Percentiles rank a stretch among this genome's conserved stretches.
Evolutionary conservation across 2,329 filamentous ascomycete genomes (phyloP).

Genomic region (Bipolaris gigantea): DNA sequence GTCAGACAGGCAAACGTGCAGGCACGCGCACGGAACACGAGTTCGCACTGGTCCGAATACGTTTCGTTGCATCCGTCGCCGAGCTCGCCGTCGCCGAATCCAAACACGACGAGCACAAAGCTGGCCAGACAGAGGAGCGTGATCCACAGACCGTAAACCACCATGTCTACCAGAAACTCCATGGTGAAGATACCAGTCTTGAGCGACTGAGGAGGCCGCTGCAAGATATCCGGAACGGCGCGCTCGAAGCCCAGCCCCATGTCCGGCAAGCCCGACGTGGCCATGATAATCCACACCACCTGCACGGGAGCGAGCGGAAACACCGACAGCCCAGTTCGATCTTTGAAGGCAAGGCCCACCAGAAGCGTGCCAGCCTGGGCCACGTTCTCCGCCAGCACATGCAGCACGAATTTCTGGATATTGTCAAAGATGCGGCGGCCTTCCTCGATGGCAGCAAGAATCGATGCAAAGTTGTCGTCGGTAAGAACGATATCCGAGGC

Average conservation of each 20-base stretch:
- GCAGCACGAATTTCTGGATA: conserved; percentile 48
- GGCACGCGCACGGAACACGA: conserved; percentile 59
- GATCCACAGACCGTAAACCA: conserved; percentile 42
- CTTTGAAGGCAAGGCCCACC: conserved; percentile 42
- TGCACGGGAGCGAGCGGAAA: conserved; percentile 44
- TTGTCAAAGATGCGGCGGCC: conserved; percentile 52
- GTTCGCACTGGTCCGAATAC: conserved; percentile 37
- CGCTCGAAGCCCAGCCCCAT: conserved; percentile 43
- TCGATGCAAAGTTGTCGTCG: conserved; percentile 51
- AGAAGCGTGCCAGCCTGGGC: conserved; percentile 41
- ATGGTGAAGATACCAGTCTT: conserved; percentile 41
- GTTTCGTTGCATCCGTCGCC: conserved; percentile 41
- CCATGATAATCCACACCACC: conserved; percentile 46
- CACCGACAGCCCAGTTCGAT: conserved; percentile 36
- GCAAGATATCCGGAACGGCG: conserved; percentile 39
- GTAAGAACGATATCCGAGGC: conserved; percentile 51
- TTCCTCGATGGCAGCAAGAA: conserved; percentile 51
- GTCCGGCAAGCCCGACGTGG: conserved; percentile 42
- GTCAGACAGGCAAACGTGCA: conserved; percentile 75
- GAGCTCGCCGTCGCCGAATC: conserved; percentile 37
- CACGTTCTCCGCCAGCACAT: conserved; percentile 39
- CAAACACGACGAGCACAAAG: conserved; percentile 42
- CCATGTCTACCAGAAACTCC: conserved; percentile 42
- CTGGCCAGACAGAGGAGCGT: conserved; percentile 38
- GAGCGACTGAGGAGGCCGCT: conserved; percentile 10